Conservation (phyloP, 108 stramenopile genomes). For the Skeletonema grethae region DNA sequence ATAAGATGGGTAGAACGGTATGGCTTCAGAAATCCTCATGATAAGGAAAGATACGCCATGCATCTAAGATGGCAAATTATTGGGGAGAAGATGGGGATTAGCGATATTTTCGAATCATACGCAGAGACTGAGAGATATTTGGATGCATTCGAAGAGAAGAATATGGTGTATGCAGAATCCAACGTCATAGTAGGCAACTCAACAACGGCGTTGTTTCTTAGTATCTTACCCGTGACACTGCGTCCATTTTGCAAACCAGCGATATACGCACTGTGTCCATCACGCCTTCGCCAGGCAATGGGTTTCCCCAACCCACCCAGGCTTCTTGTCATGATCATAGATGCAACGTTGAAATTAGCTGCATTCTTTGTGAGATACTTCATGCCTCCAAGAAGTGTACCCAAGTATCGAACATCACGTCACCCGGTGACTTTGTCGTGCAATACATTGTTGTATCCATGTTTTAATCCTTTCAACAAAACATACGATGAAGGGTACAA, state of each 20-base stretch:
- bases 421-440: not conserved
- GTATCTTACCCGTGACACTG: conserved; percentile 7
- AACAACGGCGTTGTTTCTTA: conserved; percentile 17
- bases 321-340: not conserved
- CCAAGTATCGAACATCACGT: not conserved
- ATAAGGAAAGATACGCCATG: conserved; percentile 20
- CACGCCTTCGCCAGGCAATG: conserved; percentile 23
- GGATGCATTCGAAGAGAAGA: conserved; percentile 24
- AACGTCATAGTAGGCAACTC: conserved; percentile 21
- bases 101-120: conserved; percentile 12
- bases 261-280: conserved; percentile 19
- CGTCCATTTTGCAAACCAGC: conserved; percentile 15
- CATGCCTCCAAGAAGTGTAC: not conserved
- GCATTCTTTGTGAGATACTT: not conserved
- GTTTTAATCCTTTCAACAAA: conserved; percentile 7
- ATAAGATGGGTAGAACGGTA: conserved; percentile 24
- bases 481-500: conserved; percentile 7
- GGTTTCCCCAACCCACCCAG: conserved; percentile 19
- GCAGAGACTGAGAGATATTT: conserved; percentile 19
- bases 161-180: conserved; percentile 16
- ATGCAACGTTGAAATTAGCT: not conserved
- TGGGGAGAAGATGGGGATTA: conserved; percentile 25
- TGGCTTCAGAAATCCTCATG: conserved; percentile 22
- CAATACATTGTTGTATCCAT: conserved; percentile 5
- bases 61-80: conserved; percentile 25